phyloP scores from a whole-genome alignment of 352 stramenopile genomes.

The Globisporangium parvum region DNA sequence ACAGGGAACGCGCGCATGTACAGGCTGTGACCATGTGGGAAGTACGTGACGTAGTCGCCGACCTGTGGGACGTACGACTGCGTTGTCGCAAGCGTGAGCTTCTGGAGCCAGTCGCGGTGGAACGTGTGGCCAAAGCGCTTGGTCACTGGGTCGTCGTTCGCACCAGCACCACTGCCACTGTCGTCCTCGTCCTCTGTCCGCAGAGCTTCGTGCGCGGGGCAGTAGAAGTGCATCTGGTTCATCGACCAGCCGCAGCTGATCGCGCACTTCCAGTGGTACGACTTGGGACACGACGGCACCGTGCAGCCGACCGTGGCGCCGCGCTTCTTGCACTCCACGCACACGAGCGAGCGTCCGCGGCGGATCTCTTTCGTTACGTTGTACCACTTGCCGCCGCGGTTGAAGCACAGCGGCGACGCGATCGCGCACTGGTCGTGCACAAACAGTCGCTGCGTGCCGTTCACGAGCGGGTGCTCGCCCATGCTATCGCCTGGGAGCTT shows the following conservation, averaged over 20 bases:
- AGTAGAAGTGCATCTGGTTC: slow-evolving; percentile 83
- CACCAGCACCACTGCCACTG: slow-evolving; percentile 22
- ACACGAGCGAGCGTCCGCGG: slow-evolving; percentile 58
- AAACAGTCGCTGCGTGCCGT: slow-evolving; percentile 63
- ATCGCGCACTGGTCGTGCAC: slow-evolving; percentile 86
- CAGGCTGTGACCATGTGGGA: slow-evolving; percentile 63
- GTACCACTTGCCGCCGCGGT: slow-evolving; percentile 71
- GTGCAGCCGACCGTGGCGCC: slow-evolving; percentile 79
- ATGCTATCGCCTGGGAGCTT: slow-evolving; percentile 75
- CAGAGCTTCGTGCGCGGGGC: slow-evolving; percentile 43
- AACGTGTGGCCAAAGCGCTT: slow-evolving; percentile 66
- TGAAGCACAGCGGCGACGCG: slow-evolving; percentile 78
- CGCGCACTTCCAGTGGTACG: slow-evolving; percentile 83
- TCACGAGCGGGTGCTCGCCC: slow-evolving; percentile 65
- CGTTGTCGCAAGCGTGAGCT: slow-evolving; percentile 33
- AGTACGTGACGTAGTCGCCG: slow-evolving; percentile 79
- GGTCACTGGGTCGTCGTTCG: slow-evolving; percentile 31
- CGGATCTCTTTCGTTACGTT: slow-evolving; percentile 82
- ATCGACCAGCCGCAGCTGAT: slow-evolving; percentile 62
- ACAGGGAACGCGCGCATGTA: slow-evolving; percentile 34
- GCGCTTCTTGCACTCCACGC: slow-evolving; percentile 60
- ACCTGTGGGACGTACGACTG: slow-evolving; percentile 78
- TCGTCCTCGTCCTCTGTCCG: slow-evolving; percentile 22
- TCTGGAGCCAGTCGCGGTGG: slow-evolving; percentile 76
- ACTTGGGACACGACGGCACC: slow-evolving; percentile 48